Percentiles rank a stretch among this genome's conserved stretches.
Evolutionary conservation across 176 grass and related monocot species (phyloP).

Genomic region (Chloris gayana): DNA sequence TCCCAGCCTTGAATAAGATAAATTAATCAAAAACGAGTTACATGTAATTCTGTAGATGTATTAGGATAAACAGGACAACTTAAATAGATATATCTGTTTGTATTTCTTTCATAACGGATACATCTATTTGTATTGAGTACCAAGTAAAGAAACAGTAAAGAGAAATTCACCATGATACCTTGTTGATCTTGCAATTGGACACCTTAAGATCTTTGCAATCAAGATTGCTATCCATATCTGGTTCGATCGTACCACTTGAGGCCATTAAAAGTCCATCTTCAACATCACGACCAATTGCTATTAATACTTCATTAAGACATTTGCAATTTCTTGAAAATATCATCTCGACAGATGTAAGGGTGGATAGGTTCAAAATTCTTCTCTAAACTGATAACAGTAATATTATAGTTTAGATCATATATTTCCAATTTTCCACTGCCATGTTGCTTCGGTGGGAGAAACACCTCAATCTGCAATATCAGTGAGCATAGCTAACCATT

Average conservation of each 20-base stretch:
- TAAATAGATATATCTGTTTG: too few species aligned
- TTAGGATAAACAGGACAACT: too few species aligned
- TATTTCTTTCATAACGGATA: too few species aligned
- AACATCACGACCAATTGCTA: conserved; percentile 18
- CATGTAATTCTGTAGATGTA: background rate
- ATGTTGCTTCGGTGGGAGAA: conserved; percentile 22
- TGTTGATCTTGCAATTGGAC: conserved; percentile 37
- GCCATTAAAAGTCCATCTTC: conserved; percentile 1
- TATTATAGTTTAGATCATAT: conserved; percentile 32
- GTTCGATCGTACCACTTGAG: background rate
- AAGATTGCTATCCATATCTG: background rate
- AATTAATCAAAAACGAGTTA: background rate
- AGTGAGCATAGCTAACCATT: too few species aligned
- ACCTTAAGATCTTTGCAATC: conserved; percentile 13
- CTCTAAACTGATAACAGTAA: conserved; percentile 15
- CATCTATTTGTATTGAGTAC: too few species aligned
- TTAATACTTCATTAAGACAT: background rate
- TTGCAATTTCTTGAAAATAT: background rate
- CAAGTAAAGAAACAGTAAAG: too few species aligned
- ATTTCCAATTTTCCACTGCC: conserved; percentile 30
- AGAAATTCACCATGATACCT: conserved; percentile 2
- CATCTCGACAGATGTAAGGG: too few species aligned
- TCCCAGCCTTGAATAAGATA: conserved; percentile 16
- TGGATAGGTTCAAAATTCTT: background rate
- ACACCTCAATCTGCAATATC: conserved; percentile 38